phyloP scores from a whole-genome alignment of 495 filamentous ascomycete genomes.

The Penicillium bialowiezense region DNA sequence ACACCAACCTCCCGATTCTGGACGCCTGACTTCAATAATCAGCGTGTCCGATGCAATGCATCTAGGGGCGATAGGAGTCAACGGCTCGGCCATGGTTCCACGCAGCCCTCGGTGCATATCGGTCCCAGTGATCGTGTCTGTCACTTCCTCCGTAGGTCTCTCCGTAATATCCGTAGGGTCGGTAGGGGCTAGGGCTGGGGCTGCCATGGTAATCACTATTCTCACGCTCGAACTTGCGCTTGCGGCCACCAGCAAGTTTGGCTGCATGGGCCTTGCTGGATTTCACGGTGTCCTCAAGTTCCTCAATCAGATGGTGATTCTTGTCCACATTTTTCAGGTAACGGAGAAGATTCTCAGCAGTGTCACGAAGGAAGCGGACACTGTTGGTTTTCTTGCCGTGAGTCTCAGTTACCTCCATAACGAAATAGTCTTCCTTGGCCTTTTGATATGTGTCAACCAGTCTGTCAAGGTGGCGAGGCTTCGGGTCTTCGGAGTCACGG shows the following conservation, averaged over 20 bases:
- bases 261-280: constrained; percentile 32
- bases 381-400: constrained; percentile 24
- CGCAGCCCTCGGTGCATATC: neutral
- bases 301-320: constrained; percentile 23
- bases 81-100: neutral
- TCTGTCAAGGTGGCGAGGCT: constrained; percentile 17
- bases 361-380: constrained; percentile 49
- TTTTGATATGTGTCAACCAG: constrained; percentile 34
- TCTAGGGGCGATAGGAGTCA: constrained; percentile 4
- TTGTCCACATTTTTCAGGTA: constrained; percentile 30
- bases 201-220: neutral
- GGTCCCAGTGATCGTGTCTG: neutral
- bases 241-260: constrained; percentile 40
- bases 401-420: constrained; percentile 7
- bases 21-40: neutral
- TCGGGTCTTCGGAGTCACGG: neutral
- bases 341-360: constrained; percentile 41
- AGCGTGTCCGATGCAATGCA: neutral
- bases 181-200: neutral
- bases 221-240: constrained; percentile 39
- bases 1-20: neutral
- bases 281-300: constrained; percentile 30
- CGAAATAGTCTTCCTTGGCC: constrained; percentile 40
- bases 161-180: neutral
- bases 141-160: neutral